Base-by-base conservation (phyloP, 495 filamentous ascomycete genomes). In the Neurospora terricola region DNA sequence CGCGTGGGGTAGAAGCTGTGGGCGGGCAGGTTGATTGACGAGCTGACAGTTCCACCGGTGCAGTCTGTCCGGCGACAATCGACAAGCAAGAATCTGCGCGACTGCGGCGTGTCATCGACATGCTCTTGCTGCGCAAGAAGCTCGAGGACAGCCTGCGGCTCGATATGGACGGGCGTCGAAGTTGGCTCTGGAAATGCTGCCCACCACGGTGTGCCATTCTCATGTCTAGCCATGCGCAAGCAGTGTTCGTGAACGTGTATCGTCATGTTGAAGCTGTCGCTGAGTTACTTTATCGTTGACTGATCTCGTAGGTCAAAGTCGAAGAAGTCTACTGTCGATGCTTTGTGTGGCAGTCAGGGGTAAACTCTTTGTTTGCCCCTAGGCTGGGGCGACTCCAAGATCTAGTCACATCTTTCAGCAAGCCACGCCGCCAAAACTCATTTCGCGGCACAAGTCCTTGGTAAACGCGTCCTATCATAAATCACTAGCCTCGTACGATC, bases 1-100 rank as follows among this genome's bases (percentile, higher is more conserved):
- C 82, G 72, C 69, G 83, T 84, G 72, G 76, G 76, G 71, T 81
- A 86, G 79, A 86, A 84, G 70, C 80, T 82, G 48, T 87, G 85
- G 0, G 85, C 85, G 4, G 85, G 84, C 21, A 87, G 70, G 75
- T 87, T 87, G 62, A 87, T 73, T 37, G 78, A 74, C 37, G 80
- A 77, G 3, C 69, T 34, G 42, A 82, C 71, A 14, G 75, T 81
- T 0, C 77, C 81, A 6, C 81, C 81, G 5, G 72, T 76, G 69
- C 76, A 82, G 37, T 80, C 81, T 7, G 71, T 76, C 8, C 78
- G 75, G 21, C 80, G 74, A 38, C 74, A 77, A 73, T 82, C 80
- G 38, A 81, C 76, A 7, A 82, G 69, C 18, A 81, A 70, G 71
- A 79, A 76, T n/a, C 74, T 75, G 0, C 36, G 74, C 2, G 69